Conservation (phyloP, 441 rosid species). For the Arabidopsis lyrata region DNA sequence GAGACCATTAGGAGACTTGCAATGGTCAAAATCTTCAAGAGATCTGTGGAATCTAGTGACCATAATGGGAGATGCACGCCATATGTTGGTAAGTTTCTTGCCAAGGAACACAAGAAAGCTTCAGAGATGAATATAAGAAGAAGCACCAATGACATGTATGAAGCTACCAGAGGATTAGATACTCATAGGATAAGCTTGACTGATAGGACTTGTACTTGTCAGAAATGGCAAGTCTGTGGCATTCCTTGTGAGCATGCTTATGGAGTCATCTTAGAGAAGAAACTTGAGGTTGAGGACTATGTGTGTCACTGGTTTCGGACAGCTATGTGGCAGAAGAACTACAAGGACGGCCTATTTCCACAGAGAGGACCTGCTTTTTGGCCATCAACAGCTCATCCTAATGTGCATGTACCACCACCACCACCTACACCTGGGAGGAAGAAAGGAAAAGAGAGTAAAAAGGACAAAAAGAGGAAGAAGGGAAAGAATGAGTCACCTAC, state of each 20-base stretch:
- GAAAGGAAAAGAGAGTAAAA: no score
- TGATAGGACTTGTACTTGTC: background rate
- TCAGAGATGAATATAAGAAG: background rate
- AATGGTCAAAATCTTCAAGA: background rate
- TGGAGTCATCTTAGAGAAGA: background rate
- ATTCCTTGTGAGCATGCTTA: background rate
- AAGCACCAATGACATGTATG: background rate
- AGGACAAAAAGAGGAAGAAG: no score
- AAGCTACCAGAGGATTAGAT: background rate
- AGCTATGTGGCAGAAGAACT: background rate
- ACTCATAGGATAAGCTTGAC: background rate
- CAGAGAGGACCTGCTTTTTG: no score
- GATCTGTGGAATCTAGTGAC: background rate
- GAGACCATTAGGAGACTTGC: background rate
- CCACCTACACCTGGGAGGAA: no score
- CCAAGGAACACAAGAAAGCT: background rate
- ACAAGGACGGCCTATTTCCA: no score
- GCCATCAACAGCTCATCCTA: no score
- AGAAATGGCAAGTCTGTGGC: background rate
- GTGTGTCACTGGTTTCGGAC: background rate
- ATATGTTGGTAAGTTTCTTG: background rate
- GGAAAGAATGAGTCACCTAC: no score
- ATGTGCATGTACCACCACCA: no score
- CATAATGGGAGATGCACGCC: background rate
- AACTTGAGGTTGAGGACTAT: background rate